phyloP scores from a whole-genome alignment of 169 alveolate genomes.

The Eimeria sp. region DNA sequence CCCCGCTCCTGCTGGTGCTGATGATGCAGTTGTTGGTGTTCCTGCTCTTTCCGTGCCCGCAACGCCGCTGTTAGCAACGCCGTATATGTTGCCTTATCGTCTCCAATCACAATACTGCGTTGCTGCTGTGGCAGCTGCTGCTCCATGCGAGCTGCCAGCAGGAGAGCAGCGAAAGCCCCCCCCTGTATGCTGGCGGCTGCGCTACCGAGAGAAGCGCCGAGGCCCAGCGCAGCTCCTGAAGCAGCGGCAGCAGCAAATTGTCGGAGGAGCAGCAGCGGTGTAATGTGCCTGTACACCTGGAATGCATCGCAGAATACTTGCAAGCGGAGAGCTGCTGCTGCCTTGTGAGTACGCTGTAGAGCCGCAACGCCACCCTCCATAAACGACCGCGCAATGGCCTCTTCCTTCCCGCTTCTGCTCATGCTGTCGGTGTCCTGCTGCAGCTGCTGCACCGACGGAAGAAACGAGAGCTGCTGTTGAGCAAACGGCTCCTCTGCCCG shows the following conservation, averaged over 20 bases:
- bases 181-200: slow-evolving; percentile 31
- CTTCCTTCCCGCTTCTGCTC: too few relatives aligned
- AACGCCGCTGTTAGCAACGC: slow-evolving; percentile 14
- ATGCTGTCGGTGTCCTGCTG: neutral
- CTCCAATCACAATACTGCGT: neutral
- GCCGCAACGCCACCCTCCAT: slow-evolving; percentile 20
- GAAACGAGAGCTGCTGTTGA: slow-evolving; percentile 28
- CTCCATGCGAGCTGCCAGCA: slow-evolving; percentile 38
- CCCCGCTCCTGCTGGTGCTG: neutral
- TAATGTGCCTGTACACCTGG: slow-evolving; percentile 51
- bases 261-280: slow-evolving; percentile 36
- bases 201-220: slow-evolving; percentile 56
- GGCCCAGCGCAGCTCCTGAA: slow-evolving; percentile 31
- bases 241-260: neutral
- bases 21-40: neutral
- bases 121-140: slow-evolving; percentile 56
- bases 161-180: neutral
- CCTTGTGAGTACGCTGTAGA: slow-evolving; percentile 40
- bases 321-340: slow-evolving; percentile 42
- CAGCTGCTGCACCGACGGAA: neutral
- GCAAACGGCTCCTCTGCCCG: slow-evolving; percentile 48
- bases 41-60: slow-evolving; percentile 13
- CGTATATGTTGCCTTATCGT: neutral
- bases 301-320: slow-evolving; percentile 38
- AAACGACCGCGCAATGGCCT: neutral